Conservation (phyloP, 129 eudicot species). For the Tanacetum coccineum region DNA sequence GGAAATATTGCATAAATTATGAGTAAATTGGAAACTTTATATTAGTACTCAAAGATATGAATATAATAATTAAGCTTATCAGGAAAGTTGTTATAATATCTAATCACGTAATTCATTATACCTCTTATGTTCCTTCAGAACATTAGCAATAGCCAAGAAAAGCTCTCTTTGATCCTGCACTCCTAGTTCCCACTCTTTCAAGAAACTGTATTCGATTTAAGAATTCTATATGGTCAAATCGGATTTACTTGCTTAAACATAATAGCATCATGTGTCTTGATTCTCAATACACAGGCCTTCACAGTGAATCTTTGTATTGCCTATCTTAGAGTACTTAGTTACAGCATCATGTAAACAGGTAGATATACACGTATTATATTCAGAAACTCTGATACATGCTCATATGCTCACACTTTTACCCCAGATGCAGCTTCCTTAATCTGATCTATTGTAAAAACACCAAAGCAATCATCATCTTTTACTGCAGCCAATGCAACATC, state of each 20-base stretch:
- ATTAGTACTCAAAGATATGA: too few relatives aligned
- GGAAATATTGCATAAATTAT: too few relatives aligned
- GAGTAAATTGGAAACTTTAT: too few relatives aligned
- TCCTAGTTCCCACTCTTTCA: too few relatives aligned
- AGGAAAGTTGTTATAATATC: neutral
- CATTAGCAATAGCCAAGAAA: slow-evolving; percentile 53
- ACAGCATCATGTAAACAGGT: too few relatives aligned
- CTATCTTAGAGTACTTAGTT: too few relatives aligned
- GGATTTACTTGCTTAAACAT: neutral
- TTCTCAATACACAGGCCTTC: slow-evolving; percentile 13
- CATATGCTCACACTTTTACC: slow-evolving; percentile 47
- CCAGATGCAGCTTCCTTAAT: slow-evolving; percentile 81
- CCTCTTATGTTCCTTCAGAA: slow-evolving; percentile 82
- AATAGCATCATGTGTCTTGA: neutral
- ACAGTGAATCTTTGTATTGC: too few relatives aligned
- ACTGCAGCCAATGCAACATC: too few relatives aligned
- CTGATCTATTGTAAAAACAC: slow-evolving; percentile 82
- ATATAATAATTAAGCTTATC: neutral
- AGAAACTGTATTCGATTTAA: too few relatives aligned
- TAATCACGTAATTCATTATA: slow-evolving; percentile 18
- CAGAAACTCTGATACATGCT: neutral
- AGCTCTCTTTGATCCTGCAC: slow-evolving; percentile 81
- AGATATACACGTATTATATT: too few relatives aligned
- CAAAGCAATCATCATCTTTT: too few relatives aligned
- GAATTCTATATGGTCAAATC: too few relatives aligned